Evolutionary conservation across 1,284 basidiomycete species (phyloP).

Genomic region (Sutorius eximius): DNA sequence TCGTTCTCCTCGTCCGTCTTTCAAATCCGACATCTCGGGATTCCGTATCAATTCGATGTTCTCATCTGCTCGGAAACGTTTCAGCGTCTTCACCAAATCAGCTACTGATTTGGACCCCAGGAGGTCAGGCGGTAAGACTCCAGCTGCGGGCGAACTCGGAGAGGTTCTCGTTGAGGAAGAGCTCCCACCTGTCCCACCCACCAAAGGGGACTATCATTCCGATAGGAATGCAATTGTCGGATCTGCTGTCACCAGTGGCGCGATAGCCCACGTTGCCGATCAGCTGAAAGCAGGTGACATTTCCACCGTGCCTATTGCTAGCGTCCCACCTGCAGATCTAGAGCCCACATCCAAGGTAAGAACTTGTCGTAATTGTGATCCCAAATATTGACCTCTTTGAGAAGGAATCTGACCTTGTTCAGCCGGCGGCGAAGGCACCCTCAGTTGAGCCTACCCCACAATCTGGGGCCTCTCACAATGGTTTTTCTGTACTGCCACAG

Average conservation of each 20-base stretch:
- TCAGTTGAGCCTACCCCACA: slow-evolving; percentile 22
- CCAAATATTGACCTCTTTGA: slow-evolving; percentile 9
- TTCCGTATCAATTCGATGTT: slow-evolving; percentile 41
- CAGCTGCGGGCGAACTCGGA: slow-evolving; percentile 62
- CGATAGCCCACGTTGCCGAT: slow-evolving; percentile 10
- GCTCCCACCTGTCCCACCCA: slow-evolving; percentile 7
- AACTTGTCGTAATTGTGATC: background rate
- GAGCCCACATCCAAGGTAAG: slow-evolving; percentile 17
- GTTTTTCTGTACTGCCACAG: background rate
- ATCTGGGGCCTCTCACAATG: slow-evolving; percentile 3
- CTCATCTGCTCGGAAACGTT: slow-evolving; percentile 51
- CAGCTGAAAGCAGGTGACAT: slow-evolving; percentile 6
- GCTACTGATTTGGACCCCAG: slow-evolving; percentile 27
- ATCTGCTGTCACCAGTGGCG: slow-evolving; percentile 4
- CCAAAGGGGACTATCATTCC: slow-evolving; percentile 10
- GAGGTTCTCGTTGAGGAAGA: slow-evolving; percentile 58
- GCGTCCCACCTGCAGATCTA: background rate
- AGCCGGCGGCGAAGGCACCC: slow-evolving; percentile 7
- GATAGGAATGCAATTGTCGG: slow-evolving; percentile 16
- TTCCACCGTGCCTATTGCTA: slow-evolving; percentile 1
- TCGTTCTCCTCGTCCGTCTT: slow-evolving; percentile 52
- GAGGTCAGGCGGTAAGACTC: slow-evolving; percentile 38
- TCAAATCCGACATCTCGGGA: slow-evolving; percentile 43
- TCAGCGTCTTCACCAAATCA: slow-evolving; percentile 53
- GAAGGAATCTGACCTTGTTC: slow-evolving; percentile 4